These are phyloP conservation scores for Trichophaea hybrida DNA, from an alignment of 2,329 filamentous ascomycete species.

Conservation along the genomic window DNA sequence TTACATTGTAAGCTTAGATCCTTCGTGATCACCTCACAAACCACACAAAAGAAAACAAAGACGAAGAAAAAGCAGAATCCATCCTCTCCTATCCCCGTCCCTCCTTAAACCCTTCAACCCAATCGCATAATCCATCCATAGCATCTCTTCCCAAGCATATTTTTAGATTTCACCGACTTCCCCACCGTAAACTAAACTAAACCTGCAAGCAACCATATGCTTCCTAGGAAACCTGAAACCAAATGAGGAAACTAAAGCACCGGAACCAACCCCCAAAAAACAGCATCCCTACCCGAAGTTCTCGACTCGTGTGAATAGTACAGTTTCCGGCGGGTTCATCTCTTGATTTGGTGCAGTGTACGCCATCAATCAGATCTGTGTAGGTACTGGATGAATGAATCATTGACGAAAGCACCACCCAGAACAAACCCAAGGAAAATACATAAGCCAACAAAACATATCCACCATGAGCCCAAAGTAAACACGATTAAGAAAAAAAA, in stretches of 20 bases:
- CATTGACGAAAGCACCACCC: too few relatives aligned
- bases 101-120: neutral
- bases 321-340: too few relatives aligned
- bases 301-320: too few relatives aligned
- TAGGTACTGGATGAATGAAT: too few relatives aligned
- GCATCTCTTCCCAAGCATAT: neutral
- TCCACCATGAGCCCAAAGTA: neutral
- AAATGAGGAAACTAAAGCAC: too few relatives aligned
- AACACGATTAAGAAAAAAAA: neutral
- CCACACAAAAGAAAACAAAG: neutral
- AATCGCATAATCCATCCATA: too few relatives aligned
- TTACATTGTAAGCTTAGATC: neutral
- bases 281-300: too few relatives aligned
- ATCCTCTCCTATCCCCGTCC: neutral
- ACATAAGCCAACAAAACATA: neutral
- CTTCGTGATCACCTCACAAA: neutral
- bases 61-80: neutral
- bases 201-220: neutral
- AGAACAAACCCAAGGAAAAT: too few relatives aligned
- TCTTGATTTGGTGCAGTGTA: too few relatives aligned
- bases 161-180: neutral
- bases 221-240: too few relatives aligned
- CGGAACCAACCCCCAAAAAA: too few relatives aligned
- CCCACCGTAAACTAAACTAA: neutral
- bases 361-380: too few relatives aligned